A percentile compares a stretch with the other conserved stretches of the same genome.
phyloP scores from a whole-genome alignment of 495 filamentous ascomycete species.

The Annulohypoxylon maeteangense region DNA sequence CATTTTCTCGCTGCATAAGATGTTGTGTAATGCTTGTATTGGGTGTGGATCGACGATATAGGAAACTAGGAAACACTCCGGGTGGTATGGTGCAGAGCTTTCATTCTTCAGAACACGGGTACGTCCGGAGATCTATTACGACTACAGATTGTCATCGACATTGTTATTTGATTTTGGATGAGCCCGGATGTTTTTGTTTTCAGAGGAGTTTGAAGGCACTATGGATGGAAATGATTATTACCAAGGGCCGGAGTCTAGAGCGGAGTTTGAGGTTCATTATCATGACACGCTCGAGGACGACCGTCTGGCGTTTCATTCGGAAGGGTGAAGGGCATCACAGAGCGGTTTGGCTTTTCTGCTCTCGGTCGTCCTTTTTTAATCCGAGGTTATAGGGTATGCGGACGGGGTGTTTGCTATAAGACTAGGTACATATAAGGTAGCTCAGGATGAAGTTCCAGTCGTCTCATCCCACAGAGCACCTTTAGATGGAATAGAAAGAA shows the following conservation, averaged over 20 bases:
- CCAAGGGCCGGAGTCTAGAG: constrained; percentile 48
- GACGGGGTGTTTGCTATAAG: constrained; percentile 14
- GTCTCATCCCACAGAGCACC: background rate
- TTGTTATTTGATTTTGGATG: constrained; percentile 36
- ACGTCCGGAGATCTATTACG: constrained; percentile 33
- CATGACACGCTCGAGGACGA: constrained; percentile 49
- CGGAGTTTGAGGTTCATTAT: constrained; percentile 41
- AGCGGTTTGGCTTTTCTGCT: constrained; percentile 23
- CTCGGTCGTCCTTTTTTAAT: constrained; percentile 14
- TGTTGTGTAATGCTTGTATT: constrained; percentile 19
- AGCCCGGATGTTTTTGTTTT: constrained; percentile 21
- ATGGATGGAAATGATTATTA: constrained; percentile 33
- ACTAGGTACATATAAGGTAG: constrained; percentile 11
- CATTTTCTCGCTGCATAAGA: constrained; percentile 26
- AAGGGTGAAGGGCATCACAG: constrained; percentile 14
- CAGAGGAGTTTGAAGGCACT: constrained; percentile 35
- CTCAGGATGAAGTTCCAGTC: constrained; percentile 5
- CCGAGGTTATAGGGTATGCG: constrained; percentile 1
- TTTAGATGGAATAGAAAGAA: constrained; percentile 34
- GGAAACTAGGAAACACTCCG: constrained; percentile 10
- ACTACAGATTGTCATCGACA: constrained; percentile 41
- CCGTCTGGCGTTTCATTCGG: constrained; percentile 42
- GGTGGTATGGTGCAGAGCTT: background rate
- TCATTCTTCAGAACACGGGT: constrained; percentile 11
- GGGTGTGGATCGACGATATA: constrained; percentile 8